A percentile compares a stretch with the other conserved stretches of the same genome.
Conservation (phyloP, 2,329 filamentous ascomycete species). For the Aspergillus tamarii region DNA sequence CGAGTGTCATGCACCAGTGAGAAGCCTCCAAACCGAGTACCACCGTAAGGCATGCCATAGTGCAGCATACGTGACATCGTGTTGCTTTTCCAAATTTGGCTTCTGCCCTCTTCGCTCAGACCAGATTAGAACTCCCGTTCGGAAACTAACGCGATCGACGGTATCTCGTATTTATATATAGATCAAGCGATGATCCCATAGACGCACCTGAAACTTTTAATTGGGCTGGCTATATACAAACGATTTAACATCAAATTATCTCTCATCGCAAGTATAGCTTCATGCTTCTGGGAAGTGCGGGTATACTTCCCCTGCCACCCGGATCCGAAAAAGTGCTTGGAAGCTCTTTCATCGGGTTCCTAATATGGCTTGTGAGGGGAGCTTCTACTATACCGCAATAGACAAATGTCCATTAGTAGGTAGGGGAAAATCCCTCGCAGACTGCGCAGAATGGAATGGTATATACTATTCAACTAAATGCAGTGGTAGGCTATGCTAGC, state of each 20-base stretch:
- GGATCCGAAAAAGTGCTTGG: background rate
- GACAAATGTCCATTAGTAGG: background rate
- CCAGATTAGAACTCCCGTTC: background rate
- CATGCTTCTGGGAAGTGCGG: background rate
- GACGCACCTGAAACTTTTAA: background rate
- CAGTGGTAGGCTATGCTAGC: background rate
- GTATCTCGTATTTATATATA: conserved; percentile 26
- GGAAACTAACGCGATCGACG: conserved; percentile 14
- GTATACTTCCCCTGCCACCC: background rate
- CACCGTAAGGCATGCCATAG: background rate
- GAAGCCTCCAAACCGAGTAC: background rate
- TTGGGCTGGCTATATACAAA: background rate
- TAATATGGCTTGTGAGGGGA: too few species aligned
- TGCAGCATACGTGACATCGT: background rate
- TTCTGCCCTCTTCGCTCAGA: background rate
- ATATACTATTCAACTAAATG: background rate
- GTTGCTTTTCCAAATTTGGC: background rate
- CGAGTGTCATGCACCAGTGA: background rate
- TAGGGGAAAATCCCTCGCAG: background rate
- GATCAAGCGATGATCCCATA: conserved; percentile 16
- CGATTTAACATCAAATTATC: background rate
- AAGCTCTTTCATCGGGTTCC: background rate
- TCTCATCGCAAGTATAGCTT: background rate
- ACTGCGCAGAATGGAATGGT: background rate
- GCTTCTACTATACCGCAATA: background rate